Conservation (phyloP, 2,329 filamentous ascomycete genomes). For the Rosellinia necatrix region DNA sequence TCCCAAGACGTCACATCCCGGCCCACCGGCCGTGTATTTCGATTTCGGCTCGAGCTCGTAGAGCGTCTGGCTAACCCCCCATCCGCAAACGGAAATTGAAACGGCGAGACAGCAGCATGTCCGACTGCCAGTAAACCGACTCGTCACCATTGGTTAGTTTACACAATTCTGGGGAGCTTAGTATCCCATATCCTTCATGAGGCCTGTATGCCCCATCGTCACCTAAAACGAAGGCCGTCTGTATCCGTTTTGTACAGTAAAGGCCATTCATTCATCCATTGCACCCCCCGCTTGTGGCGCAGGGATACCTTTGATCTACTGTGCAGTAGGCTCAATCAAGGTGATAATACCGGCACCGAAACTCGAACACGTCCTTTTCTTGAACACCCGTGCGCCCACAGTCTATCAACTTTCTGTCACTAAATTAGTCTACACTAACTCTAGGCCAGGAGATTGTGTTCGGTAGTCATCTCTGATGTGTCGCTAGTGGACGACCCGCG, state of each 20-base stretch:
- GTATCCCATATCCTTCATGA: neutral
- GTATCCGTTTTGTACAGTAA: neutral
- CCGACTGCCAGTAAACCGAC: neutral
- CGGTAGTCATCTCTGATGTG: neutral
- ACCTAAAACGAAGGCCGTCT: neutral
- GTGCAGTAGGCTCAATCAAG: neutral
- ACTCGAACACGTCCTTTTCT: neutral
- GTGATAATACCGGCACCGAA: neutral
- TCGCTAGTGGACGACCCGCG: neutral
- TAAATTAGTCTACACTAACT: no score
- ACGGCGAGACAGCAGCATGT: conserved; percentile 1
- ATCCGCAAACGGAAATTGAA: conserved; percentile 7
- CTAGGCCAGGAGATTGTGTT: neutral
- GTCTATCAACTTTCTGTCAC: conserved; percentile 1
- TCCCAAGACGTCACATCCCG: conserved; percentile 5
- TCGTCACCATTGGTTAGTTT: conserved; percentile 6
- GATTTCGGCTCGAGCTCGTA: conserved; percentile 14
- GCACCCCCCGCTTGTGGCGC: conserved; percentile 4
- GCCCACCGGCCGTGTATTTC: conserved; percentile 11
- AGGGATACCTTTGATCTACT: conserved; percentile 5
- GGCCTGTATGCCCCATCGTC: neutral
- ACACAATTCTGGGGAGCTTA: conserved; percentile 2
- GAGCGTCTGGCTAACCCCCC: conserved; percentile 2
- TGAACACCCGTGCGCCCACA: conserved; percentile 18
- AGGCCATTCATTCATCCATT: neutral